Conservation (phyloP, 1,139 yeast genomes). For the Candida gigantensis region DNA sequence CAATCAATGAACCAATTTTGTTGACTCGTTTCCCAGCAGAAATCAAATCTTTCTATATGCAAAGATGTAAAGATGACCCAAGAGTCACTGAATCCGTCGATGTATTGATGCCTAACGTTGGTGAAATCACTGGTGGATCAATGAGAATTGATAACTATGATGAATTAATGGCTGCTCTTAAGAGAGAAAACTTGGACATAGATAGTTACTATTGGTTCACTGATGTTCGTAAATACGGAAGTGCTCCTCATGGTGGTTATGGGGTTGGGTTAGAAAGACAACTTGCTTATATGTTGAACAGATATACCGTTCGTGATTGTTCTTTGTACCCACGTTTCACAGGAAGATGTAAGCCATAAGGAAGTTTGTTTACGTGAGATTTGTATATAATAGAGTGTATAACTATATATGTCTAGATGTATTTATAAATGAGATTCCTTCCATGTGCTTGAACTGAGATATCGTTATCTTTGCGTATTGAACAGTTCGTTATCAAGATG, state of each 20-base stretch:
- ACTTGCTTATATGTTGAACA: constrained; percentile 95
- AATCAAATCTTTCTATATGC: constrained; percentile 97
- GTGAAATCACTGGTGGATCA: constrained; percentile 98
- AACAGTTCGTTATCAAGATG: too few species aligned
- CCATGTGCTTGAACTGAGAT: too few species aligned
- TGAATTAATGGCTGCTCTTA: constrained; percentile 85
- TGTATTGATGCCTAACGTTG: constrained; percentile 97
- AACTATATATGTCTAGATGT: too few species aligned
- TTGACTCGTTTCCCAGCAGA: constrained; percentile 95
- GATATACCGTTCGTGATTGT: constrained; percentile 98
- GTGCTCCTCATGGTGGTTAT: constrained; percentile 98
- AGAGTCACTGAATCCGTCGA: constrained; percentile 98
- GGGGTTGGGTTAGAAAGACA: constrained; percentile 98
- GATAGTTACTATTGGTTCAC: constrained; percentile 90
- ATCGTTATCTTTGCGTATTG: too few species aligned
- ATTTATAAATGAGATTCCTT: too few species aligned
- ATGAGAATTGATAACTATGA: constrained; percentile 89
- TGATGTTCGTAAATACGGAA: constrained; percentile 95
- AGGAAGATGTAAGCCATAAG: constrained; percentile 93
- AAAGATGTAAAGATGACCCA: constrained; percentile 84
- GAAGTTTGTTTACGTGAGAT: too few species aligned
- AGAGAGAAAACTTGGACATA: constrained; percentile 85
- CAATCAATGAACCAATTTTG: constrained; percentile 87
- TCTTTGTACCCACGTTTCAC: constrained; percentile 96
- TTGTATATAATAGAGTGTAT: too few species aligned